Evolutionary conservation across 257 asterid genomes (phyloP).

Genomic region (Pogostemon cablin): DNA sequence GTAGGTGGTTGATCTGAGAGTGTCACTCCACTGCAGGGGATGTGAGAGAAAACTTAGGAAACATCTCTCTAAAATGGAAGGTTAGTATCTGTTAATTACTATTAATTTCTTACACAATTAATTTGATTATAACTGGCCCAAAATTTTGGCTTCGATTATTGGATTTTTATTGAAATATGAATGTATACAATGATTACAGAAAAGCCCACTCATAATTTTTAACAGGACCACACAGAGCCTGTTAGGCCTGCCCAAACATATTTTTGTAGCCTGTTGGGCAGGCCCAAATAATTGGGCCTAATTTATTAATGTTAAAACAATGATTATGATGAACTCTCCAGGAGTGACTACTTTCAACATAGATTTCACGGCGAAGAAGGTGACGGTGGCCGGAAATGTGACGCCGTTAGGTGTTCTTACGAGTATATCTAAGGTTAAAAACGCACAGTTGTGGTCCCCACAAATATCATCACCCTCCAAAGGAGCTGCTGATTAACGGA

Average conservation of each 20-base stretch:
- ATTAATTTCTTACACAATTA: too few species aligned
- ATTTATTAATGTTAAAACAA: too few species aligned
- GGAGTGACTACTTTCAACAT: conserved; percentile 76
- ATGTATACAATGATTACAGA: too few species aligned
- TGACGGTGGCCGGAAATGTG: conserved; percentile 71
- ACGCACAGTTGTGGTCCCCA: conserved; percentile 77
- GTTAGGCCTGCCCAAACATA: too few species aligned
- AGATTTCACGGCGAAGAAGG: conserved; percentile 79
- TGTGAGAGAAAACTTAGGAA: conserved; percentile 84
- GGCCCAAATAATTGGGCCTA: too few species aligned
- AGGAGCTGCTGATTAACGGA: too few species aligned
- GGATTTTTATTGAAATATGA: too few species aligned
- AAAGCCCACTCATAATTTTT: too few species aligned
- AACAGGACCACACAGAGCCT: too few species aligned
- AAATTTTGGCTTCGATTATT: too few species aligned
- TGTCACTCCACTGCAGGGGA: conserved; percentile 89
- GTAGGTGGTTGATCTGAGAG: conserved; percentile 78
- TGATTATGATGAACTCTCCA: conserved; percentile 25
- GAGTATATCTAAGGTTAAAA: conserved; percentile 80
- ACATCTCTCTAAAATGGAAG: conserved; percentile 86
- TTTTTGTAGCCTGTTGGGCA: too few species aligned
- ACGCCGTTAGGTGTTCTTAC: conserved; percentile 65
- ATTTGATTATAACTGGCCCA: not conserved
- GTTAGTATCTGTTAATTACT: conserved; percentile 31
- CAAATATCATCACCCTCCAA: conserved; percentile 30